phyloP scores from a whole-genome alignment of 2,329 filamentous ascomycete genomes.

The Escovopsis sp. region DNA sequence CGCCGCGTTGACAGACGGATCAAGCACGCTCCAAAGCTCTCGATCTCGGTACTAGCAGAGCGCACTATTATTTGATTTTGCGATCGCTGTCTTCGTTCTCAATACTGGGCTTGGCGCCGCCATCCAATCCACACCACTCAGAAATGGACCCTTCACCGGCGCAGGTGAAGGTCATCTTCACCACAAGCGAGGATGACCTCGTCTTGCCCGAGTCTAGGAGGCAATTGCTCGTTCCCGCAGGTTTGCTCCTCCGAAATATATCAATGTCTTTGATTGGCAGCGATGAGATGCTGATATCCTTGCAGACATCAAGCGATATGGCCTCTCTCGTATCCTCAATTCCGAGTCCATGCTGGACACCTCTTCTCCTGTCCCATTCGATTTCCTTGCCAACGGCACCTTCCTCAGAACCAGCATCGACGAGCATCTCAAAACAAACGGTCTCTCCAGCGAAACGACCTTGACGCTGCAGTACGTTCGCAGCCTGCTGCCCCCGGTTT shows the following conservation, averaged over 20 bases:
- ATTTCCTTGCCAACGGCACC: slow-evolving; percentile 89
- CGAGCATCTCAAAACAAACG: slow-evolving; percentile 74
- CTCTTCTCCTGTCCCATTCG: slow-evolving; percentile 58
- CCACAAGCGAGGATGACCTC: slow-evolving; percentile 45
- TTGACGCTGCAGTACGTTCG: slow-evolving; percentile 86
- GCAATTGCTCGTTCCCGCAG: slow-evolving; percentile 47
- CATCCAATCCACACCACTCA: not conserved
- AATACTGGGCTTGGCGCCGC: too few relatives aligned
- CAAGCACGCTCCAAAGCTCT: too few relatives aligned
- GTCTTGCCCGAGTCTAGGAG: slow-evolving; percentile 47
- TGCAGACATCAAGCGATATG: slow-evolving; percentile 53
- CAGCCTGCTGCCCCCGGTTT: slow-evolving; percentile 75
- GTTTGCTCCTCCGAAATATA: slow-evolving; percentile 16
- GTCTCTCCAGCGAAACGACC: slow-evolving; percentile 77
- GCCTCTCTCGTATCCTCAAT: slow-evolving; percentile 55
- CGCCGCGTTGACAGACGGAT: too few relatives aligned
- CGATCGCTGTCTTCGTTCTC: too few relatives aligned
- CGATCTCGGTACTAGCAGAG: too few relatives aligned
- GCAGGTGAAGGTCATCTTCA: slow-evolving; percentile 55
- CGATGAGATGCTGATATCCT: slow-evolving; percentile 1
- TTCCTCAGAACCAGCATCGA: slow-evolving; percentile 83
- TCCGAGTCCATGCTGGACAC: slow-evolving; percentile 58
- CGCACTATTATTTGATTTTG: too few relatives aligned
- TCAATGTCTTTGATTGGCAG: not conserved
- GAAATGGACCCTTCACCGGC: slow-evolving; percentile 26